Evolutionary conservation across 2,329 filamentous ascomycete species (phyloP).

Genomic region (Curvularia sp.): DNA sequence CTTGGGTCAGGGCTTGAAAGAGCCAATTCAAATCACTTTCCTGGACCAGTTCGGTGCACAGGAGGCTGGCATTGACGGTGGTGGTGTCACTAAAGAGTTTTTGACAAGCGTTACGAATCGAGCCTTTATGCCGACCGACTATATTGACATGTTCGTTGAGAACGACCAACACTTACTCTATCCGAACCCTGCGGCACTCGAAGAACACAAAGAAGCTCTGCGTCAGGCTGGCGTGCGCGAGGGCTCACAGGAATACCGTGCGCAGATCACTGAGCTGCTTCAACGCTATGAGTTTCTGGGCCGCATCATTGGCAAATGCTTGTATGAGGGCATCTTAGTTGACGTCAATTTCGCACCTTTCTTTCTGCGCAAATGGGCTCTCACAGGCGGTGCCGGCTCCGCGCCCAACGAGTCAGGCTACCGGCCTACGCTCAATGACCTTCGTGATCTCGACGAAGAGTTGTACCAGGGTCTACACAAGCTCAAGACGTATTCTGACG

Average conservation of each 20-base stretch:
- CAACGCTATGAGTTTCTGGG: slow-evolving; percentile 89
- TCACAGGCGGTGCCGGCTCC: slow-evolving; percentile 70
- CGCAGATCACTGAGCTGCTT: slow-evolving; percentile 67
- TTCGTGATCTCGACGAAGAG: slow-evolving; percentile 88
- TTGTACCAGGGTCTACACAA: slow-evolving; percentile 84
- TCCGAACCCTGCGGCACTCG: slow-evolving; percentile 80
- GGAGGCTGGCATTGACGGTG: slow-evolving; percentile 95
- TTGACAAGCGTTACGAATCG: slow-evolving; percentile 86
- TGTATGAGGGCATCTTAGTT: slow-evolving; percentile 95
- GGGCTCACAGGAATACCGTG: slow-evolving; percentile 63
- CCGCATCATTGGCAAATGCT: slow-evolving; percentile 90
- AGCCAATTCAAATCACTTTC: slow-evolving; percentile 96
- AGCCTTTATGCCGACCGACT: slow-evolving; percentile 70
- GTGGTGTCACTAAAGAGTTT: slow-evolving; percentile 97
- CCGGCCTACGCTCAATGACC: slow-evolving; percentile 91
- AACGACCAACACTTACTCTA: slow-evolving; percentile 89
- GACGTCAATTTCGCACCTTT: slow-evolving; percentile 94
- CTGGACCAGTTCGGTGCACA: slow-evolving; percentile 85
- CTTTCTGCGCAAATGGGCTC: slow-evolving; percentile 94
- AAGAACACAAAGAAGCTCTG: slow-evolving; percentile 69
- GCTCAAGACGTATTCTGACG: slow-evolving; percentile 84
- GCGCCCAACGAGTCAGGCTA: slow-evolving; percentile 75
- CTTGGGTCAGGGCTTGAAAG: slow-evolving; percentile 83
- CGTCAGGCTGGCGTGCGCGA: slow-evolving; percentile 61
- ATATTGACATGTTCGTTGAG: slow-evolving; percentile 73